phyloP scores from a whole-genome alignment of 106 monocot genomes.

The Acorus gramineus region DNA sequence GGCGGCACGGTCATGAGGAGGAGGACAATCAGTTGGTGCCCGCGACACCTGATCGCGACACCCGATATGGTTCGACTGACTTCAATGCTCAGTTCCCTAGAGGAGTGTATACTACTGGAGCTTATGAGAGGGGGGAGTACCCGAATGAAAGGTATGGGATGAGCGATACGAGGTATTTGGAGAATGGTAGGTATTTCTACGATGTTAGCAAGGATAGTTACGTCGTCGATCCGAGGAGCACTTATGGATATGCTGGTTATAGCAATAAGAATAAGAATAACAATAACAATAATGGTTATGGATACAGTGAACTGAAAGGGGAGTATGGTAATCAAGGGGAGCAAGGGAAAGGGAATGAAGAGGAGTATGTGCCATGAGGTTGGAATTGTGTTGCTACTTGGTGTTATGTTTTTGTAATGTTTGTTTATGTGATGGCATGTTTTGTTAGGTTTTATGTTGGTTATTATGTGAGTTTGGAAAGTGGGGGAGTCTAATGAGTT shows the following conservation, averaged over 20 bases:
- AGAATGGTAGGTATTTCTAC: conserved; percentile 46
- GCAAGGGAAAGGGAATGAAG: conserved; percentile 1
- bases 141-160: conserved; percentile 15
- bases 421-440: no score
- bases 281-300: conserved; percentile 13
- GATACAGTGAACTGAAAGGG: conserved; percentile 1
- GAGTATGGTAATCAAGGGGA: conserved; percentile 7
- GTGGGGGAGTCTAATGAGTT: no score
- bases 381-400: no score
- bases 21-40: conserved; percentile 3
- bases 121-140: not conserved
- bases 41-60: not conserved
- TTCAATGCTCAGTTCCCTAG: not conserved
- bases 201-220: conserved; percentile 16
- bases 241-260: not conserved
- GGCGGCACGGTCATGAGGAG: conserved; percentile 3
- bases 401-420: no score
- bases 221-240: conserved; percentile 6
- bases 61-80: not conserved
- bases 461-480: no score
- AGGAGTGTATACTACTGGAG: not conserved
- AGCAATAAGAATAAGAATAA: not conserved
- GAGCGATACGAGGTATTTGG: conserved; percentile 43
- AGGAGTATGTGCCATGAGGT: conserved; percentile 27
- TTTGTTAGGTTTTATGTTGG: no score